Percentiles rank a stretch among this genome's conserved stretches.
Evolutionary conservation across 441 rosid species (phyloP).

Genomic region (Theobroma grandiflorum): DNA sequence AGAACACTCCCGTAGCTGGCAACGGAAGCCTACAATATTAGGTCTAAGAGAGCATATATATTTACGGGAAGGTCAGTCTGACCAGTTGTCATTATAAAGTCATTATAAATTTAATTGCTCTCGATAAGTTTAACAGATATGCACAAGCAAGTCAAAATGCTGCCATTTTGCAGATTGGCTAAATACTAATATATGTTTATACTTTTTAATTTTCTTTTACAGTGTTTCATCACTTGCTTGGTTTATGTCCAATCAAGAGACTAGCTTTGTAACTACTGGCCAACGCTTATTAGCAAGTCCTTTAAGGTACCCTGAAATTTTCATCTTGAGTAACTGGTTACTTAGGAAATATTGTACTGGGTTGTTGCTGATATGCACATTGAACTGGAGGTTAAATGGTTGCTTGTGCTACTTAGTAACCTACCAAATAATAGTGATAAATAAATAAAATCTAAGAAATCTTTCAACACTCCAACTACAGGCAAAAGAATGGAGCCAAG

Average conservation of each 20-base stretch:
- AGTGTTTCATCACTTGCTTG: constrained; percentile 90
- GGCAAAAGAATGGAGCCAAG: not conserved
- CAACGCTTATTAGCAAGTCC: constrained; percentile 82
- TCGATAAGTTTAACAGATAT: not conserved
- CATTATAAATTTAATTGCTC: not conserved
- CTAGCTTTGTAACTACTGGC: constrained; percentile 82
- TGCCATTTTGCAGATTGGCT: not conserved
- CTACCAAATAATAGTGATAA: not conserved
- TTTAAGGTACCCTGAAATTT: constrained; percentile 51
- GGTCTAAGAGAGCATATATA: constrained; percentile 85
- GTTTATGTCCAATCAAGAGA: constrained; percentile 88
- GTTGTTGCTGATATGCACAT: not conserved
- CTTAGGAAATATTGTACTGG: not conserved
- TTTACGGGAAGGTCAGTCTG: constrained; percentile 70
- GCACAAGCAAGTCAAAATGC: constrained; percentile 5
- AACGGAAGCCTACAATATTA: constrained; percentile 69
- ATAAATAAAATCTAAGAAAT: not conserved
- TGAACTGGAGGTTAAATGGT: not conserved
- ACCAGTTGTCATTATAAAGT: not conserved
- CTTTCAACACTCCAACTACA: not conserved
- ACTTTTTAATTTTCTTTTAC: constrained; percentile 29
- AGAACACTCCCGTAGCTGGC: constrained; percentile 57
- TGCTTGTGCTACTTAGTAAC: not conserved
- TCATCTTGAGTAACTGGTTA: constrained; percentile 6
- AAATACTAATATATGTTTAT: not conserved